Percentiles rank a stretch among this genome's conserved stretches.
Conservation (phyloP, 805 yeast genomes). For the Isabelozyma gotoi region DNA sequence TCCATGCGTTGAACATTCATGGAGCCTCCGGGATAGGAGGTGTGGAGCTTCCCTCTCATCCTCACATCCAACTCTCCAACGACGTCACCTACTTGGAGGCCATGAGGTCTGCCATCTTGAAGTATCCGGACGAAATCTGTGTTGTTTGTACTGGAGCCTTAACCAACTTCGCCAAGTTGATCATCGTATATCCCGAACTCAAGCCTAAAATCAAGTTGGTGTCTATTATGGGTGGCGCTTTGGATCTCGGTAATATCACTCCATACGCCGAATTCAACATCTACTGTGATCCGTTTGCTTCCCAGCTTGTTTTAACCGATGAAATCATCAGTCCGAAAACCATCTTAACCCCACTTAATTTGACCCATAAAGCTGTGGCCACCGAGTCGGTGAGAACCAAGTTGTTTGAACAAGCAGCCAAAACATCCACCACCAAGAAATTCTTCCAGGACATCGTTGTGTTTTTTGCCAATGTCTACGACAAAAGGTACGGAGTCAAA, state of each 20-base stretch:
- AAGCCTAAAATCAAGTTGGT: constrained; percentile 49
- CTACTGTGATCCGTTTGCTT: constrained; percentile 74
- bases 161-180: constrained; percentile 66
- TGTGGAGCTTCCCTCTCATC: constrained; percentile 55
- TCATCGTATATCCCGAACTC: constrained; percentile 54
- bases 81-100: constrained; percentile 35
- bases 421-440: constrained; percentile 45
- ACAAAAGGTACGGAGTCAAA: constrained; percentile 12
- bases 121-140: constrained; percentile 49
- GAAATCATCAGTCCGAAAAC: constrained; percentile 46
- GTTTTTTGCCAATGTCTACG: constrained; percentile 18
- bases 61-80: constrained; percentile 23
- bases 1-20: constrained; percentile 63
- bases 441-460: constrained; percentile 21
- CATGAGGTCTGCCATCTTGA: constrained; percentile 40
- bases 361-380: constrained; percentile 67
- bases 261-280: constrained; percentile 73
- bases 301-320: constrained; percentile 54
- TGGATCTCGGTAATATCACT: constrained; percentile 51
- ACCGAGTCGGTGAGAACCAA: constrained; percentile 17
- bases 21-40: constrained; percentile 81
- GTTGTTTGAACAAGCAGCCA: constrained; percentile 21
- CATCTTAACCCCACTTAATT: constrained; percentile 62
- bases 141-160: constrained; percentile 76
- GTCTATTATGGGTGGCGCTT: constrained; percentile 77